Percentiles rank a stretch among this genome's conserved stretches.
Conservation (phyloP, 2,329 filamentous ascomycete genomes). For the Ascosphaera apis region DNA sequence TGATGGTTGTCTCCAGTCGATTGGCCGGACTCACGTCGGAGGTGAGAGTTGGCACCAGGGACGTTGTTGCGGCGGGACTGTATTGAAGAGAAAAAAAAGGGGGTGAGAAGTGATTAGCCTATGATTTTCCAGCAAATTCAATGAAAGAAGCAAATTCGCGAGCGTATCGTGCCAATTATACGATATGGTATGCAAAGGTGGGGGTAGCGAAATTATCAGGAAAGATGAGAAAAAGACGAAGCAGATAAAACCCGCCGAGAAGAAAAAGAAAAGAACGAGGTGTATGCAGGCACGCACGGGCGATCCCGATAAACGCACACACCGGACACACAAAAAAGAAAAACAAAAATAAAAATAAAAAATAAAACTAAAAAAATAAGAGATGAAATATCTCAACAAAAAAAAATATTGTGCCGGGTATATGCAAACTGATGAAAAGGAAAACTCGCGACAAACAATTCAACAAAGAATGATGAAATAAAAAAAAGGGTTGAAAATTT, state of each 20-base stretch:
- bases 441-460: not conserved
- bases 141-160: too few relatives aligned
- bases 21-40: constrained; percentile 68
- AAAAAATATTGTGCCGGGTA: not conserved
- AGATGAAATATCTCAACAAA: constrained; percentile 5
- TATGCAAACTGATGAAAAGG: constrained; percentile 1
- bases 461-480: constrained; percentile 1
- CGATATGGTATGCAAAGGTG: too few relatives aligned
- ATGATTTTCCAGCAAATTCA: constrained; percentile 1
- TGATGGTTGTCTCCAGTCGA: constrained; percentile 38
- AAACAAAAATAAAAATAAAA: constrained; percentile 1
- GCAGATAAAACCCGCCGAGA: too few relatives aligned
- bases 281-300: not conserved
- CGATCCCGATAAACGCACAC: constrained; percentile 2
- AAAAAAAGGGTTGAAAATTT: not conserved
- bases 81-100: constrained; percentile 13
- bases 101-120: constrained; percentile 6
- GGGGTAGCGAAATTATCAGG: too few relatives aligned
- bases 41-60: constrained; percentile 45
- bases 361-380: constrained; percentile 7
- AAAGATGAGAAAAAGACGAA: too few relatives aligned
- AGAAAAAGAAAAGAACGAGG: not conserved
- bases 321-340: constrained; percentile 8
- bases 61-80: constrained; percentile 47
- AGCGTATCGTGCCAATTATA: too few relatives aligned